Base-by-base conservation (phyloP, 2,329 filamentous ascomycete species). In the Monilinia polystroma region DNA sequence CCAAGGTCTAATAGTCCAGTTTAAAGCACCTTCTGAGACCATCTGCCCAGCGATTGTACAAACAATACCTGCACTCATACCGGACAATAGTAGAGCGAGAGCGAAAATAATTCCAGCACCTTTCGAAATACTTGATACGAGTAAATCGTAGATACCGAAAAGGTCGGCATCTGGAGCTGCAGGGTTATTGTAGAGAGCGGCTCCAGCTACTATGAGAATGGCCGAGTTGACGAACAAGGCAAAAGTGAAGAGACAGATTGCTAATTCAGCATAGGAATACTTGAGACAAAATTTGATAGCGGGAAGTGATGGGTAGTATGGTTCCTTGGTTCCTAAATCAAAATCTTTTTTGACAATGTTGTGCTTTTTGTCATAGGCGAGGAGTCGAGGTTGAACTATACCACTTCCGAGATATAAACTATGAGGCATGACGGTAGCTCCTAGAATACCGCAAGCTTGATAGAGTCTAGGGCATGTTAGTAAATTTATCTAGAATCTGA, bases 41-140 rank as follows among this genome's bases (percentile, higher is more conserved):
- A 96, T 95, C 77, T 96, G 92, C 0, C 92, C 92, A 0, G 92
- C 86, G 72, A 96, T 95, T 1, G 93, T 96, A 79, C 92, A 96
- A 2, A 96, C 89, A 47, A 96, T 91, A 7, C 92, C 92, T 0
- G 92, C 92, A 0, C 88, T 91, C 16, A 92, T 84, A 11, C 92
- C 92, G 0, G 90, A 93, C 0, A 96, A 84, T 0, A 96, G 83
- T 1, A 96, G 80, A 0, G 92, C 91, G 2, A 96, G 81, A 0
- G 91, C 91, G 70, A 96, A 96, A n/a, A 96, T 81, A 3, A 90
- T 91, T 1, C 91, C 93, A 0, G 92, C 93, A 0, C 85, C 90
- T 0, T 88, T 87, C 0, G 90, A 87, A 63, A 97, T 86, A 65
- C 86, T 89, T 0, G 78, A 73, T 0, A 87, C 84, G 0, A 97